Evolutionary conservation across 495 filamentous ascomycete genomes (phyloP).

Genomic region (Aspergillus baeticus): DNA sequence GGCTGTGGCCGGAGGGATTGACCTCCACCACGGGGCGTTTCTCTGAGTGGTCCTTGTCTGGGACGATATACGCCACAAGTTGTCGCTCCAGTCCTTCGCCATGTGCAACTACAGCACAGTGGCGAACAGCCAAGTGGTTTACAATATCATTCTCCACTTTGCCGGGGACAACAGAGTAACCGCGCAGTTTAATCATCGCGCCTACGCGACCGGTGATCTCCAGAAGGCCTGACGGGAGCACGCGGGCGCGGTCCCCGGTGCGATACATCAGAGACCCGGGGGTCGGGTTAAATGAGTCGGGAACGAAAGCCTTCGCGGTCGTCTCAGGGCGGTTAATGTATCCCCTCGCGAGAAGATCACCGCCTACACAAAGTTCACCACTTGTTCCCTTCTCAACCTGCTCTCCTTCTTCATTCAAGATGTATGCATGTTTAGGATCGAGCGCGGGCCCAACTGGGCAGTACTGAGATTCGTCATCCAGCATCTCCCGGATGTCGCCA

Average conservation of each 20-base stretch:
- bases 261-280: slow-evolving; percentile 65
- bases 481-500: slow-evolving; percentile 63
- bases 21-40: slow-evolving; percentile 55
- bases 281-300: slow-evolving; percentile 51
- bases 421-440: slow-evolving; percentile 57
- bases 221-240: slow-evolving; percentile 64
- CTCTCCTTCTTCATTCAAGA: slow-evolving; percentile 56
- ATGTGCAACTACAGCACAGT: slow-evolving; percentile 58
- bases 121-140: slow-evolving; percentile 56
- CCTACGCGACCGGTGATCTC: slow-evolving; percentile 82
- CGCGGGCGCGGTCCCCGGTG: slow-evolving; percentile 79
- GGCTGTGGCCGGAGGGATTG: slow-evolving; percentile 59
- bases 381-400: slow-evolving; percentile 60
- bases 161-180: slow-evolving; percentile 73
- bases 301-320: slow-evolving; percentile 68
- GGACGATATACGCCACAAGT: slow-evolving; percentile 66
- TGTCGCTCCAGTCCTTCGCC: slow-evolving; percentile 66
- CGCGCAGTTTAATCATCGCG: slow-evolving; percentile 77
- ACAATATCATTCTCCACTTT: slow-evolving; percentile 73
- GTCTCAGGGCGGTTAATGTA: slow-evolving; percentile 82
- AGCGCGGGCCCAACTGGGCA: slow-evolving; percentile 64
- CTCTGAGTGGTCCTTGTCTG: slow-evolving; percentile 49
- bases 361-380: slow-evolving; percentile 83
- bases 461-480: slow-evolving; percentile 50
- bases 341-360: slow-evolving; percentile 71